Evolutionary conservation across 805 yeast species (phyloP), one percentile per base, ranked within the genome.

Genomic region (Monosporozyma solicola): DNA sequence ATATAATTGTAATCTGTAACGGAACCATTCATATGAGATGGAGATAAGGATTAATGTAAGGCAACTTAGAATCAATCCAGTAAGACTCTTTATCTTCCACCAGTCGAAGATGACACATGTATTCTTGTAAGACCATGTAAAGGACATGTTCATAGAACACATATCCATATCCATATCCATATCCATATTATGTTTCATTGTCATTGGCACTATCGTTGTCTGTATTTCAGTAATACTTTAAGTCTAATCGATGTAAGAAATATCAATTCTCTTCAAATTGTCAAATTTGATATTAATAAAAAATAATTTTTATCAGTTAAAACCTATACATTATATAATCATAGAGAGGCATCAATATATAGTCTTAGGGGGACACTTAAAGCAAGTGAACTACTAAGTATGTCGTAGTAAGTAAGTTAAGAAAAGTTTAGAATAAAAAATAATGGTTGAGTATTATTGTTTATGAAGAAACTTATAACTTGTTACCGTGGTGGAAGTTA

Each of bases 51-150:
- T 39, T 20, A 48, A 29, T 5, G 46, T 24, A 4, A 43, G 10
- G 41, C 85, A 62, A 1, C 88, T 76, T 6, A 79, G 53, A 2
- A 84, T 7, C 48, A 87, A 76, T 6, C 80, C 83, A 2, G 67
- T 45, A 5, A 69, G 61, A 1, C 83, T 77, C 48, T 72, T 73
- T 51, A 87, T 78, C 59, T 85, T 92, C 96, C 96, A 87, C 87
- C 91, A 84, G 53, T 72, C 69, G 66, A 84, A 85, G 9, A 87
- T 77, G 9, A 87, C 79, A 64, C 96, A 87, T 5, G 86, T 75
- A 63, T 87, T 79, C 50, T 77, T 71, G 70, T 85, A 84, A 56
- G 82, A 80, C 91, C 94, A 87, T 5, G 90, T 85, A 64, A 87
- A 84, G 7, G 84, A 60, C 94, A 86, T 87, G 63, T 78, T 76